Conservation (phyloP, 2,329 filamentous ascomycete species). For the Trichoderma cornu-damae region DNA sequence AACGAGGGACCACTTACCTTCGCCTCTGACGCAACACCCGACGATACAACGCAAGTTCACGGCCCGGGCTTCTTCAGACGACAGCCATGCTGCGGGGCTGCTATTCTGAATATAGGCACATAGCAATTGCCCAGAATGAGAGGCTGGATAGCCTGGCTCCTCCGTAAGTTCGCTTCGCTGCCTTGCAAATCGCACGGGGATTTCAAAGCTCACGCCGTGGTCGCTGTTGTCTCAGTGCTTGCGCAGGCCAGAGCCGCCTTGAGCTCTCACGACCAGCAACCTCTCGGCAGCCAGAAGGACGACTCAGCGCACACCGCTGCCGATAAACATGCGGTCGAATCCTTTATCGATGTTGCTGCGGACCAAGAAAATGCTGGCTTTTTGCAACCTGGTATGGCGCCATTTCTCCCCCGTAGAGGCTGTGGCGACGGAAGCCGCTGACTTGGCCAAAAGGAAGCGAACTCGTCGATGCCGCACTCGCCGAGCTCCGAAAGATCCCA, state of each 20-base stretch:
- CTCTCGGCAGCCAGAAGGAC: slow-evolving; percentile 31
- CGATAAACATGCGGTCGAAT: slow-evolving; percentile 32
- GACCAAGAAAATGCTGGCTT: slow-evolving; percentile 27
- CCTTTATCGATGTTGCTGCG: slow-evolving; percentile 30
- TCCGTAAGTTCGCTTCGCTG: slow-evolving; percentile 36
- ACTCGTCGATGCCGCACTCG: slow-evolving; percentile 48
- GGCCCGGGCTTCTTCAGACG: neutral
- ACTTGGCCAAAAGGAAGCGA: slow-evolving; percentile 42
- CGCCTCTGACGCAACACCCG: slow-evolving; percentile 13
- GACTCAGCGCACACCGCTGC: slow-evolving; percentile 27
- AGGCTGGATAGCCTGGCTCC: slow-evolving; percentile 37
- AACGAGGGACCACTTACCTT: neutral
- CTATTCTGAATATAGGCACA: slow-evolving; percentile 26
- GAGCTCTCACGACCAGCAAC: slow-evolving; percentile 38
- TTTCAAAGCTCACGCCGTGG: slow-evolving; percentile 24
- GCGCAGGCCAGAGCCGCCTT: slow-evolving; percentile 40
- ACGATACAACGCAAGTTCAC: neutral
- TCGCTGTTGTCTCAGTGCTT: slow-evolving; percentile 37
- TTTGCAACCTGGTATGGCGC: slow-evolving; percentile 37
- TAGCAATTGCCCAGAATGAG: slow-evolving; percentile 39
- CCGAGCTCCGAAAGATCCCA: slow-evolving; percentile 47
- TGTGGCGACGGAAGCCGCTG: slow-evolving; percentile 16
- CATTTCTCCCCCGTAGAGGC: neutral
- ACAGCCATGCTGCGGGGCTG: slow-evolving; percentile 30
- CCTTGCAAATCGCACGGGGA: slow-evolving; percentile 13